These are phyloP conservation scores for Apodospora peruviana DNA, from an alignment of 495 filamentous ascomycete genomes.

Conservation along the genomic window DNA sequence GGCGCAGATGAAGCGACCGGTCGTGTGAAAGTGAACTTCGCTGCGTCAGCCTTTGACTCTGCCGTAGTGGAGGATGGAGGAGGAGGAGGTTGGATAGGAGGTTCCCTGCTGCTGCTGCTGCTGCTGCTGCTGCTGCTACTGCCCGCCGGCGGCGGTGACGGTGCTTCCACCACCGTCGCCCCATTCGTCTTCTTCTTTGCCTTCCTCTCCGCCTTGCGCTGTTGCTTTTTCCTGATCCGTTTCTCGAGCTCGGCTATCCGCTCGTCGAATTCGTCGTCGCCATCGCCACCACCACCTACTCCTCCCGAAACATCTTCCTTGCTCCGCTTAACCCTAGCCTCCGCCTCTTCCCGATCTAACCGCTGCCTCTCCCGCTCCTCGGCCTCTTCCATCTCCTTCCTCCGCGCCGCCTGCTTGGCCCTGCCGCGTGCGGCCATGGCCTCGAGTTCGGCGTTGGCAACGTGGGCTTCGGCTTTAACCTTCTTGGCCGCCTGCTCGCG, in stretches of 20 bases:
- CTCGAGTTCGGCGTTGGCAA: constrained; percentile 7
- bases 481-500: constrained; percentile 26
- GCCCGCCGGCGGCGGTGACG: constrained; percentile 3
- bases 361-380: constrained; percentile 31
- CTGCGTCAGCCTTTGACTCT: constrained; percentile 28
- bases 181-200: constrained; percentile 19
- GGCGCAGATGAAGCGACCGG: constrained; percentile 2
- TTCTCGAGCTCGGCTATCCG: constrained; percentile 37
- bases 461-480: constrained; percentile 9
- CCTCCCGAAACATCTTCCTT: neutral
- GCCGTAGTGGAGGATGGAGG: constrained; percentile 11
- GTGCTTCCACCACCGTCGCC: neutral
- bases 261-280: constrained; percentile 27
- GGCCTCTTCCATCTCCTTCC: constrained; percentile 31
- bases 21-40: constrained; percentile 5
- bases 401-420: constrained; percentile 29
- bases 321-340: constrained; percentile 3
- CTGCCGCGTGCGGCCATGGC: constrained; percentile 19
- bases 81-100: constrained; percentile 10
- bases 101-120: constrained; percentile 1
- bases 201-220: constrained; percentile 30
- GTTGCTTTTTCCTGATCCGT: constrained; percentile 21
- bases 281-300: constrained; percentile 4
- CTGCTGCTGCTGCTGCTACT: neutral
- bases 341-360: constrained; percentile 12